phyloP scores from a whole-genome alignment of 2,329 filamentous ascomycete species.

The Massarina eburnea region DNA sequence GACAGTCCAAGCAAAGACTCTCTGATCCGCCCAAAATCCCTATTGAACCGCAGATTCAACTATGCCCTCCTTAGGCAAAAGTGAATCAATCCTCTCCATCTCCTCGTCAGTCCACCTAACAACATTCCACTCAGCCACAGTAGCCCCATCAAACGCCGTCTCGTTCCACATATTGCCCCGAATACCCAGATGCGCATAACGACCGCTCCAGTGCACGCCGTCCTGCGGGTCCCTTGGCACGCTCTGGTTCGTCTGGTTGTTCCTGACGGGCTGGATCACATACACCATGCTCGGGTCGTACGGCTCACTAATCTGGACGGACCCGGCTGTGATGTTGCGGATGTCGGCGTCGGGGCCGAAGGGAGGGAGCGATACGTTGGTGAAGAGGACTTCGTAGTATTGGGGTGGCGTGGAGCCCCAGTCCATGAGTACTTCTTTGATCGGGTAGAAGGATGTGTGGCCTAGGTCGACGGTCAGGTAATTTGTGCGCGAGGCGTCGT shows the following conservation, averaged over 20 bases:
- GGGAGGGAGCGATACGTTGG: constrained; percentile 47
- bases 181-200: constrained; percentile 52
- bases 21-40: not conserved
- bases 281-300: constrained; percentile 40
- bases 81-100: not conserved
- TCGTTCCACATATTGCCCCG: constrained; percentile 48
- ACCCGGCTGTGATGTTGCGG: constrained; percentile 15
- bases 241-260: constrained; percentile 51
- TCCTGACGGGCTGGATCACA: constrained; percentile 44
- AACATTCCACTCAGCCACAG: constrained; percentile 56
- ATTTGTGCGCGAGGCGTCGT: constrained; percentile 51
- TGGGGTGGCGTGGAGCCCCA: constrained; percentile 61
- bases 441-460: constrained; percentile 39
- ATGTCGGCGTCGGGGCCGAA: constrained; percentile 17
- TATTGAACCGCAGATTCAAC: not conserved
- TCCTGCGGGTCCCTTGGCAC: constrained; percentile 28
- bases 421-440: constrained; percentile 59
- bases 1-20: too few relatives aligned
- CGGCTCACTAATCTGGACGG: constrained; percentile 46
- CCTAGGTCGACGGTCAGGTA: constrained; percentile 60
- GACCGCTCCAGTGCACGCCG: constrained; percentile 47
- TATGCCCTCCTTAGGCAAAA: too few relatives aligned
- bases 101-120: constrained; percentile 12
- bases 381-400: constrained; percentile 58
- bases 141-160: constrained; percentile 47